Percentiles rank a stretch among this genome's conserved stretches.
phyloP scores from a whole-genome alignment of 2,329 filamentous ascomycete species.

The Colletotrichum sp. region DNA sequence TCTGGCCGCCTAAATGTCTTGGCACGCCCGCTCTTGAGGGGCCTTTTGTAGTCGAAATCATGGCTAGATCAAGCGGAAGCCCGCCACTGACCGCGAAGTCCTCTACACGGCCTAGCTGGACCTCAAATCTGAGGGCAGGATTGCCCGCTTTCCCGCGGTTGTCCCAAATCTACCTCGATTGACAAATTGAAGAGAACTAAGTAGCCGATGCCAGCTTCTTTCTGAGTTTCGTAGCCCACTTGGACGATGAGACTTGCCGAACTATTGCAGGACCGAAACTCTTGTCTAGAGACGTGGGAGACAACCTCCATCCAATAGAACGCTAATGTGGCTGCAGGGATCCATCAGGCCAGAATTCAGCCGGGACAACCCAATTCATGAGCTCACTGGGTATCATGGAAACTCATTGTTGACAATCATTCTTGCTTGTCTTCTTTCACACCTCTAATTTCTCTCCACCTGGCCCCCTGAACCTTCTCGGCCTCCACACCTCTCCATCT shows the following conservation, averaged over 20 bases:
- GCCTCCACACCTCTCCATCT: conserved; percentile 51
- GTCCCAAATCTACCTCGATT: neutral
- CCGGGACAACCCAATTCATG: neutral
- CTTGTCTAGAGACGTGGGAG: neutral
- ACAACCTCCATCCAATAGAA: neutral
- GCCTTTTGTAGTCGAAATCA: neutral
- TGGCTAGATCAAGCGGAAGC: neutral
- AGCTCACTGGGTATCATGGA: neutral
- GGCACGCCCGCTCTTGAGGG: neutral
- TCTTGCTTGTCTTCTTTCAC: neutral
- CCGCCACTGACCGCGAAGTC: neutral
- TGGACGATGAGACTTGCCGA: neutral
- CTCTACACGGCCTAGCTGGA: neutral
- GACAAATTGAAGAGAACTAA: neutral
- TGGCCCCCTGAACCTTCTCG: conserved; percentile 24
- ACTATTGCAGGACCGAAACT: neutral
- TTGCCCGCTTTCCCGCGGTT: neutral
- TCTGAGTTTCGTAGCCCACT: neutral
- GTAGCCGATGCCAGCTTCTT: neutral
- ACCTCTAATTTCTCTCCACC: neutral
- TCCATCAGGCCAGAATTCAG: neutral
- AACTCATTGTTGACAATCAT: neutral
- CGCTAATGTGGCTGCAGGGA: neutral
- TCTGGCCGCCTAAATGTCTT: neutral
- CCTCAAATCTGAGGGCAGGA: neutral